A percentile compares a stretch with the other conserved stretches of the same genome.
Evolutionary conservation across 441 rosid genomes (phyloP).

Genomic region (Croton setiger): DNA sequence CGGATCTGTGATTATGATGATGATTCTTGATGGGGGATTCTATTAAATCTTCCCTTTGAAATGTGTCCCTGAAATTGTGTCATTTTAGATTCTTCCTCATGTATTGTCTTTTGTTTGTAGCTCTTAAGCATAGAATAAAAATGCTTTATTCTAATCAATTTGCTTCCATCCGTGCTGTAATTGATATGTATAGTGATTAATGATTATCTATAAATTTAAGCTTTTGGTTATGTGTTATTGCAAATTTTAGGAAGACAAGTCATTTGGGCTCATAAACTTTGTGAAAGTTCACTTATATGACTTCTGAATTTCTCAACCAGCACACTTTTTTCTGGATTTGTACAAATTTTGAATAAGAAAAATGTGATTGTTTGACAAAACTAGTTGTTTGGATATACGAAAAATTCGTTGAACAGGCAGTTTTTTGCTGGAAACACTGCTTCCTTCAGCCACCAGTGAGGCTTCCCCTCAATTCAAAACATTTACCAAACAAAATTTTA

Average conservation of each 20-base stretch:
- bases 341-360: too few relatives aligned
- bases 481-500: not conserved
- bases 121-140: not conserved
- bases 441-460: not conserved
- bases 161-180: not conserved
- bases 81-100: not conserved
- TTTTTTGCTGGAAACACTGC: not conserved
- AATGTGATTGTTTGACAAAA: too few relatives aligned
- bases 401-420: too few relatives aligned
- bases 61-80: not conserved
- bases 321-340: too few relatives aligned
- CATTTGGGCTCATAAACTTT: too few relatives aligned
- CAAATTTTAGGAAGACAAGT: not conserved
- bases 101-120: not conserved
- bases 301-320: too few relatives aligned
- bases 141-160: not conserved
- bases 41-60: not conserved
- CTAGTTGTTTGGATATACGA: too few relatives aligned
- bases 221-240: not conserved
- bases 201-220: not conserved
- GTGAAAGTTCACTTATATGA: too few relatives aligned
- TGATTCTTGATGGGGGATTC: not conserved
- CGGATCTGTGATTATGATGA: constrained; percentile 47
- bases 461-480: too few relatives aligned
- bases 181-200: not conserved